phyloP scores from a whole-genome alignment of 148 eudicot species.

The Persicaria tinctoria region DNA sequence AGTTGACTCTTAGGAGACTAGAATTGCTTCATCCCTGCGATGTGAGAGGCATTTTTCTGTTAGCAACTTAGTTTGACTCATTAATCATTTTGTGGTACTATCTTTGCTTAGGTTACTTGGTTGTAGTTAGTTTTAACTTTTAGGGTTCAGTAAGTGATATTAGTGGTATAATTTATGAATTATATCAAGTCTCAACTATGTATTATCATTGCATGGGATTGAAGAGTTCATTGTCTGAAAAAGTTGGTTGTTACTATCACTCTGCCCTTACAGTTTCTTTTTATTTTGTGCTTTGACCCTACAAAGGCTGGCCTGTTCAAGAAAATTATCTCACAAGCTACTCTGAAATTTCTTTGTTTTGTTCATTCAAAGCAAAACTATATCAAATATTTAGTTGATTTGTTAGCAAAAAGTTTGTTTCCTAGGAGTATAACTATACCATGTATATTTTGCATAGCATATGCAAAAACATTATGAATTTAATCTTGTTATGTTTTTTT shows the following conservation, averaged over 20 bases:
- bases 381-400: not conserved
- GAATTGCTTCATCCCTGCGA: not conserved
- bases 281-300: too few species aligned
- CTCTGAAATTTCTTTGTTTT: too few species aligned
- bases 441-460: not conserved
- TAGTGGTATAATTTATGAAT: not conserved
- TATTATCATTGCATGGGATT: not conserved
- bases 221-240: too few species aligned
- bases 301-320: too few species aligned
- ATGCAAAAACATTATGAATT: not conserved
- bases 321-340: too few species aligned
- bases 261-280: too few species aligned
- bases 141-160: not conserved
- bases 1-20: not conserved
- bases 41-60: not conserved
- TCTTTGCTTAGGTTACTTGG: not conserved
- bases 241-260: too few species aligned
- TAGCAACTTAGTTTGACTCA: not conserved
- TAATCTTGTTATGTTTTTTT: not conserved
- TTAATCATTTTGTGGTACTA: not conserved
- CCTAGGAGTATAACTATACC: not conserved
- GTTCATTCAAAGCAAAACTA: not conserved
- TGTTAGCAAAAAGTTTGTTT: not conserved
- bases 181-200: not conserved
- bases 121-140: not conserved